A percentile compares a stretch with the other conserved stretches of the same genome.
Conservation (phyloP, 495 filamentous ascomycete genomes). For the Trichoderma reesei region DNA sequence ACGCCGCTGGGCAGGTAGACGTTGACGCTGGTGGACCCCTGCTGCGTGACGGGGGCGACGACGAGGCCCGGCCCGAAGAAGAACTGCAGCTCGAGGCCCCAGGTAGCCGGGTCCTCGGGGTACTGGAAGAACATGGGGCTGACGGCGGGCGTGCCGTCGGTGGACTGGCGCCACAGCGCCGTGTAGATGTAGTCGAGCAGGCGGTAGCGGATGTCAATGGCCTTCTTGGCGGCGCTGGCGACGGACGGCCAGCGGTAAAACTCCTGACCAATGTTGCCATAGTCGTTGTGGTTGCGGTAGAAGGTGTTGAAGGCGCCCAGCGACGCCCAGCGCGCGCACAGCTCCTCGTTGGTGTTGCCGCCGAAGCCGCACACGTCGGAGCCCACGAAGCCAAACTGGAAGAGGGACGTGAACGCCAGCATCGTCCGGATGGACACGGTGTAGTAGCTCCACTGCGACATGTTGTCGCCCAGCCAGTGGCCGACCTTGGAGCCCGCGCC, state of each 20-base stretch:
- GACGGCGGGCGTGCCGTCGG: conserved; percentile 59
- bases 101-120: conserved; percentile 54
- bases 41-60: conserved; percentile 60
- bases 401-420: conserved; percentile 67
- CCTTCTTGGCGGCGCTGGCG: conserved; percentile 54
- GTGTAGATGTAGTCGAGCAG: conserved; percentile 82
- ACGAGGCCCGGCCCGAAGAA: conserved; percentile 64
- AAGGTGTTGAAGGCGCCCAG: conserved; percentile 75
- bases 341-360: conserved; percentile 59
- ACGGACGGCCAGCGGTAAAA: conserved; percentile 67
- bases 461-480: conserved; percentile 85
- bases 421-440: conserved; percentile 56
- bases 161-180: conserved; percentile 51
- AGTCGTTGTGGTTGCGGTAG: conserved; percentile 60
- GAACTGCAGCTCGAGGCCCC: conserved; percentile 55
- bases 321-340: conserved; percentile 79
- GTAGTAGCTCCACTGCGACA: conserved; percentile 64
- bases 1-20: conserved; percentile 66
- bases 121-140: conserved; percentile 65
- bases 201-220: conserved; percentile 65
- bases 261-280: conserved; percentile 48
- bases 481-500: conserved; percentile 70
- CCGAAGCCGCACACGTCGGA: conserved; percentile 75
- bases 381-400: conserved; percentile 77
- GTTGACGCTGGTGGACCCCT: conserved; percentile 52